Evolutionary conservation across 306 rosid genomes (phyloP).

Genomic region (Cucurbita maxima): DNA sequence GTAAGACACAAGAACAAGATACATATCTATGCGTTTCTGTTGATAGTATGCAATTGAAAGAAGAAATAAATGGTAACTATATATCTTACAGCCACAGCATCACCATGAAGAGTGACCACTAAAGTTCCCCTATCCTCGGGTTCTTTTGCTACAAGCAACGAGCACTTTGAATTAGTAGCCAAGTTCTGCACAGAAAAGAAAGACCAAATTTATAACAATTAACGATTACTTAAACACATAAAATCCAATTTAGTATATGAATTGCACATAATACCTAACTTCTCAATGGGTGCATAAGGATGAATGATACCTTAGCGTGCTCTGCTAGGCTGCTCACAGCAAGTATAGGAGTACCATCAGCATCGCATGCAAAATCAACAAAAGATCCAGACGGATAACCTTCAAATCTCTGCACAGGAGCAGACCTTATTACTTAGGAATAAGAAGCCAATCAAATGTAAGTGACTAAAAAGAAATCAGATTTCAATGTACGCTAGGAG

Average conservation of each 20-base stretch:
- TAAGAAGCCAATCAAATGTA: background rate
- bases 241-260: too few relatives aligned
- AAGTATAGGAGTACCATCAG: conserved; percentile 72
- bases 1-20: background rate
- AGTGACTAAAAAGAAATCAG: background rate
- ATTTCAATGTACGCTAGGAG: background rate
- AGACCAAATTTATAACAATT: background rate
- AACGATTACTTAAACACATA: background rate
- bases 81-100: conserved; percentile 63
- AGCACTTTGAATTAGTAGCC: conserved; percentile 58
- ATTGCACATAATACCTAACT: background rate
- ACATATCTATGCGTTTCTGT: background rate
- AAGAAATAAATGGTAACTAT: conserved; percentile 5
- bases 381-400: conserved; percentile 89
- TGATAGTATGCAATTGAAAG: background rate
- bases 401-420: conserved; percentile 42
- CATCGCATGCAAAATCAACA: conserved; percentile 82
- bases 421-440: background rate
- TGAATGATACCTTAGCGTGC: conserved; percentile 47
- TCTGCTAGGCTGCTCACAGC: conserved; percentile 80
- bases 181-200: conserved; percentile 41
- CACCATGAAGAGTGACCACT: conserved; percentile 75
- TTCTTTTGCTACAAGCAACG: conserved; percentile 81
- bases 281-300: background rate
- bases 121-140: conserved; percentile 86